phyloP scores from a whole-genome alignment of 257 asterid species.

The Capsicum rhomboideum region DNA sequence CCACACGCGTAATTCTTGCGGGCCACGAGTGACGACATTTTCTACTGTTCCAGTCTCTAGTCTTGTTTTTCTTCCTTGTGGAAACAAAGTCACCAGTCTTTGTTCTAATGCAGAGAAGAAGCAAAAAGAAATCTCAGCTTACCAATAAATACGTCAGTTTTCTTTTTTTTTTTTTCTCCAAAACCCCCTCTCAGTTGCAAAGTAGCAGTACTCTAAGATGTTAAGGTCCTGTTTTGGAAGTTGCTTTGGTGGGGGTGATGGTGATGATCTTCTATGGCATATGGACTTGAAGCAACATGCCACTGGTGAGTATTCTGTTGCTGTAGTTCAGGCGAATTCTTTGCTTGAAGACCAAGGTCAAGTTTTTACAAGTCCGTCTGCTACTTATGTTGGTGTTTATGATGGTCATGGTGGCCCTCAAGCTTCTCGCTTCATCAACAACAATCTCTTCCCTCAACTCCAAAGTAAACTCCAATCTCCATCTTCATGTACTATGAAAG shows the following conservation, averaged over 20 bases:
- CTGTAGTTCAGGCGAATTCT: slow-evolving; percentile 40
- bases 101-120: neutral
- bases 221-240: slow-evolving; percentile 13
- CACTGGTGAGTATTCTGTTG: slow-evolving; percentile 33
- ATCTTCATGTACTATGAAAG: neutral
- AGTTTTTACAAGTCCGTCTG: slow-evolving; percentile 27
- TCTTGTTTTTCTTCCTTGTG: neutral
- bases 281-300: slow-evolving; percentile 35
- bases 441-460: slow-evolving; percentile 25
- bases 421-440: slow-evolving; percentile 35
- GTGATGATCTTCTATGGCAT: slow-evolving; percentile 31
- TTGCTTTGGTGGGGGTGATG: slow-evolving; percentile 22
- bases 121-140: neutral
- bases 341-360: slow-evolving; percentile 35
- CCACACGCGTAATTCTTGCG: neutral
- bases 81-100: neutral
- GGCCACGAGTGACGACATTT: neutral
- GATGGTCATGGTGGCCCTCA: slow-evolving; percentile 44
- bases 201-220: neutral
- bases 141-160: neutral
- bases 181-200: neutral
- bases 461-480: slow-evolving; percentile 11
- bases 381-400: slow-evolving; percentile 38
- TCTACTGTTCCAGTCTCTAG: neutral
- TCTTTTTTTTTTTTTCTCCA: neutral